A percentile compares a stretch with the other conserved stretches of the same genome.
Conservation (phyloP, 2,329 filamentous ascomycete species). For the Scedosporium dehoogii region DNA sequence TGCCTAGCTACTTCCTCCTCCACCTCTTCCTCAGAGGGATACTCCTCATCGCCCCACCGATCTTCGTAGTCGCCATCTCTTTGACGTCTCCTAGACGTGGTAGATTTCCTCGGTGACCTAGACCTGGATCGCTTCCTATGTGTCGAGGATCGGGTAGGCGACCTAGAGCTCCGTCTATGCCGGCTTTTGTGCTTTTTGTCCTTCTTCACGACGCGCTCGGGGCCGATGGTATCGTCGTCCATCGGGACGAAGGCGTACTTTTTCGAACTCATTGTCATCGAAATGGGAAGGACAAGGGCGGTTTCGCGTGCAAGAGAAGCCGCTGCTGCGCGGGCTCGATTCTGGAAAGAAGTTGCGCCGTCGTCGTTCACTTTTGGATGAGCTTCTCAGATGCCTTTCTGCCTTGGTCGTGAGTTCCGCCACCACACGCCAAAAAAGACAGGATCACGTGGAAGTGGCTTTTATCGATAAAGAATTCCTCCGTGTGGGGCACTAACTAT, state of each 20-base stretch:
- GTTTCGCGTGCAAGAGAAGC: neutral
- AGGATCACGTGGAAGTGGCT: no score
- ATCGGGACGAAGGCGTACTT: conserved; percentile 59
- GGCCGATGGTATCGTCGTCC: conserved; percentile 40
- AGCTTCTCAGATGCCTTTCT: no score
- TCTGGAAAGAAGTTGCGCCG: no score
- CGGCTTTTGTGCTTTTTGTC: conserved; percentile 33
- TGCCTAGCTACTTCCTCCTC: conserved; percentile 57
- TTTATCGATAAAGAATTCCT: no score
- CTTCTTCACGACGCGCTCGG: conserved; percentile 20
- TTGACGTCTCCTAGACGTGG: conserved; percentile 32
- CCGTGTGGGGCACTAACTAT: no score
- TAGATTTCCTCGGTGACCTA: conserved; percentile 26
- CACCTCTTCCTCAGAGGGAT: conserved; percentile 33
- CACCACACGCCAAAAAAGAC: no score
- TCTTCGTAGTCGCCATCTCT: conserved; percentile 54
- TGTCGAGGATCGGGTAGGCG: conserved; percentile 2
- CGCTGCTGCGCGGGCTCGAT: no score
- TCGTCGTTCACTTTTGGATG: no score
- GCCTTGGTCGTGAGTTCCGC: no score
- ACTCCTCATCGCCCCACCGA: conserved; percentile 73
- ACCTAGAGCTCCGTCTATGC: conserved; percentile 1
- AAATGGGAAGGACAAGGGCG: neutral
- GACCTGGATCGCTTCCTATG: conserved; percentile 15
- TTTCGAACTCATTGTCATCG: conserved; percentile 38